These are phyloP conservation scores for Psilocybe subaeruginosa DNA, from an alignment of 768 basidiomycete genomes.

Conservation along the genomic window DNA sequence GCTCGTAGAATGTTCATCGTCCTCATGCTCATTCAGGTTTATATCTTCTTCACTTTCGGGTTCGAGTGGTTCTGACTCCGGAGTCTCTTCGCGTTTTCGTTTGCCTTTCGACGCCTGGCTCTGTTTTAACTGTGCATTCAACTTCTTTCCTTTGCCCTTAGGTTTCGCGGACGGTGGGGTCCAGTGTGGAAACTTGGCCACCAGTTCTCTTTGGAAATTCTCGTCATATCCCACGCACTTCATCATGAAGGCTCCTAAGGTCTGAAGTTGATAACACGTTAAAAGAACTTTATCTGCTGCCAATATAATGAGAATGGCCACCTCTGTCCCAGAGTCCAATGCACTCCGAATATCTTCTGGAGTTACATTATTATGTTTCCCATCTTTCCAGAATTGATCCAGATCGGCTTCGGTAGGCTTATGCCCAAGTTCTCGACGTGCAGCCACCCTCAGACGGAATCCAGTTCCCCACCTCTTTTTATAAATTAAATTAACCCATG, in stretches of 20 bases:
- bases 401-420: constrained; percentile 15
- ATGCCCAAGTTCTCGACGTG: constrained; percentile 13
- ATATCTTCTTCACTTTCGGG: background rate
- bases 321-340: constrained; percentile 19
- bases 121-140: background rate
- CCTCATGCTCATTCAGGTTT: background rate
- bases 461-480: constrained; percentile 14
- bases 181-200: constrained; percentile 9
- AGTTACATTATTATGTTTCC: constrained; percentile 10
- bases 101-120: background rate
- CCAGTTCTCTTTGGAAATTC: constrained; percentile 14
- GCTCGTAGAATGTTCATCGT: no score
- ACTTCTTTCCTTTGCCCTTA: constrained; percentile 1
- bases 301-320: background rate
- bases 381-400: constrained; percentile 1
- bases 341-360: constrained; percentile 18
- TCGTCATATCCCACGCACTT: constrained; percentile 24
- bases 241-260: constrained; percentile 19
- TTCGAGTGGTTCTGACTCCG: background rate
- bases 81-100: background rate
- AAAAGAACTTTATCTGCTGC: background rate
- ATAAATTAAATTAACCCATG: constrained; percentile 17
- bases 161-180: constrained; percentile 6
- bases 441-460: constrained; percentile 13
- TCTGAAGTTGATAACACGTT: constrained; percentile 3